A percentile compares a stretch with the other conserved stretches of the same genome.
Conservation (phyloP, 345 rosid genomes). For the Turritis glabra region DNA sequence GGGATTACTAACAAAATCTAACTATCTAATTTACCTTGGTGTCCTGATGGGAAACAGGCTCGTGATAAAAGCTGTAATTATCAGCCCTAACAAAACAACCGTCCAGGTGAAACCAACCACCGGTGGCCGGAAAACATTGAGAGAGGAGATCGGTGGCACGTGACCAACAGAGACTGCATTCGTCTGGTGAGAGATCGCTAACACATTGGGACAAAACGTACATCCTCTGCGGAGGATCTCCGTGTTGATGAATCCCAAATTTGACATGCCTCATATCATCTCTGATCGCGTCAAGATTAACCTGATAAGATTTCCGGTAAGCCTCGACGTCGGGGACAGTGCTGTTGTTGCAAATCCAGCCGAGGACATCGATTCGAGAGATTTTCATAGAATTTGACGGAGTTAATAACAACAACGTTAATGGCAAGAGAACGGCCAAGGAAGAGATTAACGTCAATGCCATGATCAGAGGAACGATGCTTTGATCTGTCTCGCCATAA, state of each 20-base stretch:
- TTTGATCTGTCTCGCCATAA: background rate
- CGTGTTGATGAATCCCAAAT: slow-evolving; percentile 42
- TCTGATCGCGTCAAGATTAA: slow-evolving; percentile 28
- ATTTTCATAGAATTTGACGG: slow-evolving; percentile 12
- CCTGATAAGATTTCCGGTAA: slow-evolving; percentile 35
- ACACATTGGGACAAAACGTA: slow-evolving; percentile 48
- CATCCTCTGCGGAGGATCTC: slow-evolving; percentile 44
- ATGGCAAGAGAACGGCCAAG: slow-evolving; percentile 13
- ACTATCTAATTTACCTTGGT: slow-evolving; percentile 24
- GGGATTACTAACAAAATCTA: background rate
- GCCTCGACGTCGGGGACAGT: slow-evolving; percentile 33
- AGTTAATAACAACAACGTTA: slow-evolving; percentile 3
- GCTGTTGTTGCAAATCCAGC: slow-evolving; percentile 36
- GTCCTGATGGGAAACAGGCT: slow-evolving; percentile 36
- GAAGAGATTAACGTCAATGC: slow-evolving; percentile 17
- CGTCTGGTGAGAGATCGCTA: slow-evolving; percentile 45
- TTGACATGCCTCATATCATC: slow-evolving; percentile 35
- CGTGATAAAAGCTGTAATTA: slow-evolving; percentile 47
- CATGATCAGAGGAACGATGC: slow-evolving; percentile 20
- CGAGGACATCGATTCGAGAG: slow-evolving; percentile 37
- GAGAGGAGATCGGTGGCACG: slow-evolving; percentile 40
- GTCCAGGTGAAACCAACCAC: slow-evolving; percentile 52
- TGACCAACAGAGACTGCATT: slow-evolving; percentile 45
- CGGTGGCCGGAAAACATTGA: slow-evolving; percentile 45
- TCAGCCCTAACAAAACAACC: slow-evolving; percentile 55